phyloP scores from a whole-genome alignment of 768 basidiomycete species.

The Lentinus brumalis region DNA sequence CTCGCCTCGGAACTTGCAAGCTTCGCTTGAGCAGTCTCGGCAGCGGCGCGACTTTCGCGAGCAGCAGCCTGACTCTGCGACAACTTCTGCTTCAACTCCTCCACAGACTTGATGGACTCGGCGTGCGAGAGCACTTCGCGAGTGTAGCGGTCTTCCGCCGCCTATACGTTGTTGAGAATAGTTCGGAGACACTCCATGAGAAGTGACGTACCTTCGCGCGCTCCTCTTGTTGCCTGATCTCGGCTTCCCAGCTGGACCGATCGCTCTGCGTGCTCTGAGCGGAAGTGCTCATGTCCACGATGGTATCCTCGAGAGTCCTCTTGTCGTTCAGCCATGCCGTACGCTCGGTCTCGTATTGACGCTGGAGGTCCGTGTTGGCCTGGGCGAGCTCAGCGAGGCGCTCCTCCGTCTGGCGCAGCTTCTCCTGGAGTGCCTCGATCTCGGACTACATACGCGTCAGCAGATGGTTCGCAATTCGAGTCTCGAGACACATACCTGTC shows the following conservation, averaged over 20 bases:
- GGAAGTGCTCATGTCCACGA: constrained; percentile 76
- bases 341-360: constrained; percentile 68
- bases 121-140: constrained; percentile 85
- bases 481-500: constrained; percentile 52
- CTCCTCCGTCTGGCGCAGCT: constrained; percentile 52
- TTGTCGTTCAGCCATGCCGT: constrained; percentile 75
- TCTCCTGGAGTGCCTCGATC: constrained; percentile 61
- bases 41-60: constrained; percentile 59
- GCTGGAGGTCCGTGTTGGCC: constrained; percentile 61
- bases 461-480: not conserved
- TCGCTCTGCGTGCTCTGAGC: constrained; percentile 69
- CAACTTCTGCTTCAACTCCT: constrained; percentile 65
- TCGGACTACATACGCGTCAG: constrained; percentile 52
- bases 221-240: constrained; percentile 67
- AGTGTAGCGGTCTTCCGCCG: constrained; percentile 80
- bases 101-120: constrained; percentile 75
- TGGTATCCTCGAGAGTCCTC: constrained; percentile 79
- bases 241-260: constrained; percentile 61
- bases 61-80: constrained; percentile 49
- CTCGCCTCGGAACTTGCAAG: constrained; percentile 70
- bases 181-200: not conserved
- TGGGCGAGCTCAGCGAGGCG: constrained; percentile 52
- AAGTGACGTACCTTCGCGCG: constrained; percentile 57
- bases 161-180: constrained; percentile 14
- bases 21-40: constrained; percentile 78